phyloP scores from a whole-genome alignment of 306 rosid genomes.

The Cotoneaster glaucophyllus region DNA sequence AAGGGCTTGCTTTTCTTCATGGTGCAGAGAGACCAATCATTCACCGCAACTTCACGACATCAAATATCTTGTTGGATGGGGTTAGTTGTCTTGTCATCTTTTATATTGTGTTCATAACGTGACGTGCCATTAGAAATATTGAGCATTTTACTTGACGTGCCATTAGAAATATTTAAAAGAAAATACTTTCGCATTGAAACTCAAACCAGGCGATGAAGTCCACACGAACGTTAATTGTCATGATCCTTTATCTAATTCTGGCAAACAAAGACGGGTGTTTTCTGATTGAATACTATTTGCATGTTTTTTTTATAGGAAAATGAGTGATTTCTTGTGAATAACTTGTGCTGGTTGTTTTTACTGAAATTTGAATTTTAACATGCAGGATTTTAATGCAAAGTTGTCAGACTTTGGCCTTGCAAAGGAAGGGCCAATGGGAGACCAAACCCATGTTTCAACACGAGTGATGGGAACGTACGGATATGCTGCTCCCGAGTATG shows the following conservation, averaged over 20 bases:
- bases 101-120: background rate
- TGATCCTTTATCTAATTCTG: background rate
- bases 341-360: background rate
- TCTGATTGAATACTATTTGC: background rate
- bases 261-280: background rate
- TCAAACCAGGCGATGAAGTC: background rate
- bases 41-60: conserved; percentile 97
- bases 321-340: conserved; percentile 7
- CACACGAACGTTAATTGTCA: background rate
- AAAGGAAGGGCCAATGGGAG: conserved; percentile 96
- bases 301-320: conserved; percentile 6
- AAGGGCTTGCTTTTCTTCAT: conserved; percentile 98
- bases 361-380: conserved; percentile 24
- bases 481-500: conserved; percentile 93
- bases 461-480: conserved; percentile 96
- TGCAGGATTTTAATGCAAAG: conserved; percentile 82
- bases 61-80: conserved; percentile 81
- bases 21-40: conserved; percentile 84
- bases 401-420: conserved; percentile 96
- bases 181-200: background rate
- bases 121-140: too few relatives aligned
- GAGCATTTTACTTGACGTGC: background rate
- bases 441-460: conserved; percentile 95
- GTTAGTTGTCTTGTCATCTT: conserved; percentile 45
- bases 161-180: background rate